A percentile compares a stretch with the other conserved stretches of the same genome.
phyloP scores from a whole-genome alignment of 1,139 yeast genomes.

The Zhuliangozyma parablackwelliae region DNA sequence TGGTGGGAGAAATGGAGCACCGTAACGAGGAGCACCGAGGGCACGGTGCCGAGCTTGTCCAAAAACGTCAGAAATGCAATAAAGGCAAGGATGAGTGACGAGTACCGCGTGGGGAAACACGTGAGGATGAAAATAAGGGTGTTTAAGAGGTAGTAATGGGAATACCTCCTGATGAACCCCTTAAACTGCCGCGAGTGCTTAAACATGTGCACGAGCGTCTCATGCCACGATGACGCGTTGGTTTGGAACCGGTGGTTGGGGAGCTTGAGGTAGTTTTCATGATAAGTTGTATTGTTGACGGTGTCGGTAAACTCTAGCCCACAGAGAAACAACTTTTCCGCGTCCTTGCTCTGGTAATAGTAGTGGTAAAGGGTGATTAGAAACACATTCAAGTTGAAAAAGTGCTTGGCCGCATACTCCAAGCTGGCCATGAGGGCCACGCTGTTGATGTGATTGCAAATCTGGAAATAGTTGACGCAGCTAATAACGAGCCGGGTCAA shows the following conservation, averaged over 20 bases:
- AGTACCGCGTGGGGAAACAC: constrained; percentile 30
- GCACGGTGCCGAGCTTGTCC: constrained; percentile 43
- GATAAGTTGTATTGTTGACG: not conserved
- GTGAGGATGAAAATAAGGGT: constrained; percentile 14
- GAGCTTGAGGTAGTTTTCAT: constrained; percentile 2
- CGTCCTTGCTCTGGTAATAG: constrained; percentile 24
- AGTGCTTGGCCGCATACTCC: constrained; percentile 29
- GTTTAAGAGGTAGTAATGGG: constrained; percentile 17
- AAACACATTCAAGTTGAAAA: constrained; percentile 42
- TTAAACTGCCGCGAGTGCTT: constrained; percentile 14
- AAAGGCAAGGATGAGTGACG: constrained; percentile 37
- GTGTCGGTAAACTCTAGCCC: constrained; percentile 40
- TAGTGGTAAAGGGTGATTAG: constrained; percentile 34
- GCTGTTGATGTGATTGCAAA: constrained; percentile 11
- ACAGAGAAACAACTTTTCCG: constrained; percentile 36
- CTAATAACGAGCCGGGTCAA: constrained; percentile 11
- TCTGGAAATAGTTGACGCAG: constrained; percentile 9
- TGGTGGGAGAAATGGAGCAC: constrained; percentile 23
- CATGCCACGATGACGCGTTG: constrained; percentile 29
- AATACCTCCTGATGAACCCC: constrained; percentile 15
- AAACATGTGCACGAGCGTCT: constrained; percentile 4
- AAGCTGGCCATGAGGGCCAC: constrained; percentile 8
- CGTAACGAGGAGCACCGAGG: constrained; percentile 35
- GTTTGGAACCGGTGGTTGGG: constrained; percentile 16
- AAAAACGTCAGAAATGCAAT: constrained; percentile 43